Evolutionary conservation across 768 basidiomycete genomes (phyloP).

Genomic region (Hericium erinaceus): DNA sequence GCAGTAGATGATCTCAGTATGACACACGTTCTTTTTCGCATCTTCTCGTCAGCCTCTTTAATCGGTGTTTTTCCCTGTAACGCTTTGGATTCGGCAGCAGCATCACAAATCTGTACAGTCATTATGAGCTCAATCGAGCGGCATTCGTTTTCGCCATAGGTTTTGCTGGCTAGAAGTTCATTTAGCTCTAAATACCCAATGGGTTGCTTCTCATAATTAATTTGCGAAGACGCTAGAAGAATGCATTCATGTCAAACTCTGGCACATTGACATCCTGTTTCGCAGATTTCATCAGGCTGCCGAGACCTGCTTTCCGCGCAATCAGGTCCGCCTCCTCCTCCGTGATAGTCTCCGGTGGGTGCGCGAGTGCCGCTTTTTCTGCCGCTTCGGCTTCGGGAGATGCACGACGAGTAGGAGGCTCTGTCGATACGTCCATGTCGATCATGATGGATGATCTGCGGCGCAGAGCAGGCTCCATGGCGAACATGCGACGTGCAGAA

Average conservation of each 20-base stretch:
- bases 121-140: not conserved
- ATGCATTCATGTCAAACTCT: constrained; percentile 82
- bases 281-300: constrained; percentile 83
- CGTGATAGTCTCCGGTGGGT: constrained; percentile 21
- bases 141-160: not conserved
- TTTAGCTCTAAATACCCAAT: not conserved
- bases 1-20: constrained; percentile 21
- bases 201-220: no score
- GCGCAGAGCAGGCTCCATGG: constrained; percentile 43
- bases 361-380: constrained; percentile 12
- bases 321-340: constrained; percentile 49
- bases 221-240: constrained; percentile 34
- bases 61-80: not conserved
- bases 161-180: not conserved
- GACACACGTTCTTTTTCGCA: not conserved
- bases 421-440: constrained; percentile 73
- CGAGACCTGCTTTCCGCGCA: constrained; percentile 65
- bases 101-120: not conserved
- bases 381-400: constrained; percentile 33
- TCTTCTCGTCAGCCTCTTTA: not conserved
- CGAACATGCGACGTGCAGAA: constrained; percentile 35
- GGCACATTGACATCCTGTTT: constrained; percentile 80
- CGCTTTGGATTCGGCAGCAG: not conserved
- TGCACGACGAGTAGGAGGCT: constrained; percentile 45
- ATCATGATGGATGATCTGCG: constrained; percentile 74